Evolutionary conservation across 164 flowering plant genomes (phyloP), one percentile per base, ranked within the genome.

Genomic region (Tinospora cordifolia): DNA sequence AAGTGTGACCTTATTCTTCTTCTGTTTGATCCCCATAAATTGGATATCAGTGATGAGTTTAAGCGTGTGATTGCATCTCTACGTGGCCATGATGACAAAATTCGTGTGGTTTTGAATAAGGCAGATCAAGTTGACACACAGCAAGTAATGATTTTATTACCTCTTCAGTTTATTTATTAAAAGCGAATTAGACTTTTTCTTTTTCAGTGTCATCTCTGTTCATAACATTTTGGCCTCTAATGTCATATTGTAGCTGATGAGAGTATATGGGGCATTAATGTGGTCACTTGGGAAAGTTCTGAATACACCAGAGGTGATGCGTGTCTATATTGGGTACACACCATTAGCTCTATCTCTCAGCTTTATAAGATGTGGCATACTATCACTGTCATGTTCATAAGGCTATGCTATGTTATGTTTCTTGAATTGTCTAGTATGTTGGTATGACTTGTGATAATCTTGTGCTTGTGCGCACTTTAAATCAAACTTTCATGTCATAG

Each of bases 51-150:
- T 78, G 99, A 94, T 80, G 98, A 94, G 72, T 94, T 94, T 81
- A 94, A 90, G 82, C 88, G 96, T 44, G 98, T 95, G 25, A 95
- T 95, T 77, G 82, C 86, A 80, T 92, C 99, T 58, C 76, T 94
- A 59, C 95, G 90, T 70, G 99, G 97, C 51, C 93, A 94, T 81
- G 99, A 94, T 79, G 98, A 92, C 76, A 95, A 95, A 79, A 95
- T 95, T 63, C 96, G 98, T 44, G 99, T 95, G 38, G 98, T 95
- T 72, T 77, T 95, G 44, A 95, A 95, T 78, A 95, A 95, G 77
- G 97, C 99, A 62, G 99, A 95, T 77, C 99, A 95, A 88, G 85
- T 95, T 59, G 98, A 95, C 82, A 92, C 98, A 22, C 99, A 95
- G 51, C 99, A 95, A 75, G 99, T 90, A 75, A 83, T 78, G 72